Evolutionary conservation across 352 stramenopile species (phyloP).

Genomic region (Sclerospora graminicola): DNA sequence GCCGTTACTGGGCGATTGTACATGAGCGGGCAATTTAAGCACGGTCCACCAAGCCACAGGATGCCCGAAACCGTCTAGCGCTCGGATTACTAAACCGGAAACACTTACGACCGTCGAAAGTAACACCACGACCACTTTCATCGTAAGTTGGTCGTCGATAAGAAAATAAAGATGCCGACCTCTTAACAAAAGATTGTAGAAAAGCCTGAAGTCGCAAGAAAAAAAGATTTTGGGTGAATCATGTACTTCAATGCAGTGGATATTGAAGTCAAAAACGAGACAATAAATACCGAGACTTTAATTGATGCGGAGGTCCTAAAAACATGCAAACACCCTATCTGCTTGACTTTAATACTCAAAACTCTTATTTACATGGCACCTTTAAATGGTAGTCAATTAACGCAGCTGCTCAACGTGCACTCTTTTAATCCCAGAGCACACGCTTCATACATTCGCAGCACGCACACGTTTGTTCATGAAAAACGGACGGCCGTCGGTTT

Average conservation of each 20-base stretch:
- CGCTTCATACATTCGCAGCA: slow-evolving; percentile 19
- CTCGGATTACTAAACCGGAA: slow-evolving; percentile 18
- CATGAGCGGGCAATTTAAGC: slow-evolving; percentile 56
- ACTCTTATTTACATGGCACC: slow-evolving; percentile 23
- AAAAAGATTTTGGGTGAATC: slow-evolving; percentile 1
- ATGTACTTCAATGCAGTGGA: not conserved
- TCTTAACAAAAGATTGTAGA: not conserved
- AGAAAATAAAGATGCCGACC: not conserved
- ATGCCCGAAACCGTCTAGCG: slow-evolving; percentile 44
- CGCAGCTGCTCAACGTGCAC: slow-evolving; percentile 6
- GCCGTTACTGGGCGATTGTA: slow-evolving; percentile 10
- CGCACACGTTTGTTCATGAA: slow-evolving; percentile 15
- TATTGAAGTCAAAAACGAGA: slow-evolving; percentile 1
- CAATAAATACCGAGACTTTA: slow-evolving; percentile 41
- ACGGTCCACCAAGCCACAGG: slow-evolving; percentile 68
- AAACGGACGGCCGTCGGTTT: slow-evolving; percentile 12
- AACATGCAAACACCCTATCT: slow-evolving; percentile 19
- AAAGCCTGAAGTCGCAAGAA: not conserved
- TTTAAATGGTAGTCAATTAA: not conserved
- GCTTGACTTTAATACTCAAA: slow-evolving; percentile 20
- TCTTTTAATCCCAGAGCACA: slow-evolving; percentile 17
- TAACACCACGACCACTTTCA: slow-evolving; percentile 2
- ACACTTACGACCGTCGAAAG: slow-evolving; percentile 7
- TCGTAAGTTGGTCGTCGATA: not conserved
- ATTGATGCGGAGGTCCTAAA: slow-evolving; percentile 20